Evolutionary conservation across 768 basidiomycete species (phyloP), one percentile per base, ranked within the genome.

Genomic region (Russula emetica): DNA sequence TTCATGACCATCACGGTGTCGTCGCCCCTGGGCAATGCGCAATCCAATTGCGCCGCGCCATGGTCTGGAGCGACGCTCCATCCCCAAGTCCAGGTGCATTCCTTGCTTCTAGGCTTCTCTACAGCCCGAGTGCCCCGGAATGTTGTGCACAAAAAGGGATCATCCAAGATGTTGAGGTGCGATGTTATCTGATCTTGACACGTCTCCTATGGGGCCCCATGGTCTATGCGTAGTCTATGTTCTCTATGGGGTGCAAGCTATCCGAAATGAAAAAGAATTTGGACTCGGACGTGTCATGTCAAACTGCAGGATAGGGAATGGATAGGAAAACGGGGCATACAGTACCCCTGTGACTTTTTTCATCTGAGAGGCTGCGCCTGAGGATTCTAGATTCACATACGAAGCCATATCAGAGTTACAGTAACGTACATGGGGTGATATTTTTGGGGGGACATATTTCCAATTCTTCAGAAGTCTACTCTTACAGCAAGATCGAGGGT

Each of bases 331-430:
- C 13, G 36, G 13, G 36, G 9, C 13, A 36, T 36, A 28, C 14
- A 40, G n/a, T n/a, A 22, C 59, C 59, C 63, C 63, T 64, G 59
- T 64, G 59, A 36, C 45, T 32, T 8, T 26, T 59, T 38, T 24
- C n/a, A n/a, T n/a, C 40, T 34, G 45, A 49, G 63, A 51, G 14
- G 32, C 26, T 58, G 8, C 30, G 18, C 18, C 58, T 63, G 11
- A 36, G 10, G 22, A 30, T 52, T 13, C 55, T 51, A 55, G 42
- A 40, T 51, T 51, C 54, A 51, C 42, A 34, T 18, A 2, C 5
- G 57, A 58, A 45, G 38, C 16, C 30, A 32, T 42, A 56, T 28
- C 47, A 57, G 44, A 60, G 40, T 55, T 47, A 28, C 16, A 28
- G 32, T 62, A 63, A 58, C 59, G 49, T 60, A 61, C 59, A 45